These are phyloP conservation scores for Evansstolkia leycettana DNA, from an alignment of 495 filamentous ascomycete species.

Conservation along the genomic window DNA sequence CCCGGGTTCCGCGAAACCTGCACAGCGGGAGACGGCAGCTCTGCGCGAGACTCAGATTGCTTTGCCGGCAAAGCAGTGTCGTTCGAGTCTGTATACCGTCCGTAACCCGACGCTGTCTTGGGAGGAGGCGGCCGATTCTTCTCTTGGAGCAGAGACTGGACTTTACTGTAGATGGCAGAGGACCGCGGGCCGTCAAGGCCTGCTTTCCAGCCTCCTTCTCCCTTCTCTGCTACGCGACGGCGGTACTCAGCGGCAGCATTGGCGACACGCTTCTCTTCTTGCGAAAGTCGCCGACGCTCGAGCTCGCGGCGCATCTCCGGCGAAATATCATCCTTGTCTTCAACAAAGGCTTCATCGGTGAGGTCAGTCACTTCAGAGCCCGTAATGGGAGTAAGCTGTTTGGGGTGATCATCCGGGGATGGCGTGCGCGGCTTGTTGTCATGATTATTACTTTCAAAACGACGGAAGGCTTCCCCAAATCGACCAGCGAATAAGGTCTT, in stretches of 20 bases:
- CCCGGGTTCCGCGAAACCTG: conserved; percentile 11
- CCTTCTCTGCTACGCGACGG: conserved; percentile 55
- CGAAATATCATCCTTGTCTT: conserved; percentile 58
- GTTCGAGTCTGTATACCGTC: conserved; percentile 61
- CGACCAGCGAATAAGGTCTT: conserved; percentile 81
- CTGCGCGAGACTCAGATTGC: conserved; percentile 11
- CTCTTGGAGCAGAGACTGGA: conserved; percentile 78
- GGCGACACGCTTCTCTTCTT: conserved; percentile 88
- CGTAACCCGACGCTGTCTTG: conserved; percentile 81
- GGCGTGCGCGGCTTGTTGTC: conserved; percentile 43
- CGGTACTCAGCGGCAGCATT: conserved; percentile 87
- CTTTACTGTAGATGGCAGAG: conserved; percentile 76
- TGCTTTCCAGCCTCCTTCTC: conserved; percentile 39
- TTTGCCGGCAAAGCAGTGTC: conserved; percentile 30
- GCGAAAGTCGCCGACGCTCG: conserved; percentile 68
- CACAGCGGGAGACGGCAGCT: not conserved
- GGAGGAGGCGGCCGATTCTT: conserved; percentile 46
- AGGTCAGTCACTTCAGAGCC: conserved; percentile 55
- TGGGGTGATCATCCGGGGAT: conserved; percentile 23
- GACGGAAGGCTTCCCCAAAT: conserved; percentile 91
- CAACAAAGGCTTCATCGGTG: conserved; percentile 13
- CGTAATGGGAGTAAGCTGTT: conserved; percentile 50
- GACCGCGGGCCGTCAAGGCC: conserved; percentile 39
- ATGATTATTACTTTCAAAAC: conserved; percentile 61
- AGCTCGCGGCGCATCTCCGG: conserved; percentile 87